Conservation (phyloP, 179 eudicot genomes). For the Gypsophila paniculata region DNA sequence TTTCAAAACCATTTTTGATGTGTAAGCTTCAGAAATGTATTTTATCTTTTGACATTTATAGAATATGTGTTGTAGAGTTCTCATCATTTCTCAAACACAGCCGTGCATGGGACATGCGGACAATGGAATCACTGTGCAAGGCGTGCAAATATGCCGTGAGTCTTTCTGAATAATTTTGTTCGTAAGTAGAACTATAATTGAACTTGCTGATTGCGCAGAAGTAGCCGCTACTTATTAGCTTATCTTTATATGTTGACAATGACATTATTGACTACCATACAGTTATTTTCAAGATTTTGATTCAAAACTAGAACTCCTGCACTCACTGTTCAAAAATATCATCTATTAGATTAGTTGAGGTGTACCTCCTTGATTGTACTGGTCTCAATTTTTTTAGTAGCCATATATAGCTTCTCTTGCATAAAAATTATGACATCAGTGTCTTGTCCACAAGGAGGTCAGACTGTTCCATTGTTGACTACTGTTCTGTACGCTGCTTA, state of each 20-base stretch:
- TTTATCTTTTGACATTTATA: background rate
- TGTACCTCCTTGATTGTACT: no score
- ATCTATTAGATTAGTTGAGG: no score
- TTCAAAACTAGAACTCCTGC: no score
- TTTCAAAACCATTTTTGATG: slow-evolving; percentile 90
- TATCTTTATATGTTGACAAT: background rate
- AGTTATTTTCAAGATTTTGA: no score
- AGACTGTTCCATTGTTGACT: no score
- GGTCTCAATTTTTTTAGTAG: no score
- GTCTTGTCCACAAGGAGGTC: no score
- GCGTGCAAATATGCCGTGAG: slow-evolving; percentile 99
- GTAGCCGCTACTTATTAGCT: background rate
- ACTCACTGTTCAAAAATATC: no score
- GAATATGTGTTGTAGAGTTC: background rate
- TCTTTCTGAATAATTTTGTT: slow-evolving; percentile 21
- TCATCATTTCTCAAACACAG: slow-evolving; percentile 36
- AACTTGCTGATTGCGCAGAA: slow-evolving; percentile 11
- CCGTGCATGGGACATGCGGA: slow-evolving; percentile 98
- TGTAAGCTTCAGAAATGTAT: slow-evolving; percentile 40
- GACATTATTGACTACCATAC: no score
- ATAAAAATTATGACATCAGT: no score
- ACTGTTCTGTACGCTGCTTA: no score
- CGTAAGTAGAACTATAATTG: slow-evolving; percentile 8
- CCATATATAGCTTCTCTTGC: no score
- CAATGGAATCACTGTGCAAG: slow-evolving; percentile 97